Base-by-base conservation (phyloP, 2,329 filamentous ascomycete species). In the Stagonosporopsis rhizophila region DNA sequence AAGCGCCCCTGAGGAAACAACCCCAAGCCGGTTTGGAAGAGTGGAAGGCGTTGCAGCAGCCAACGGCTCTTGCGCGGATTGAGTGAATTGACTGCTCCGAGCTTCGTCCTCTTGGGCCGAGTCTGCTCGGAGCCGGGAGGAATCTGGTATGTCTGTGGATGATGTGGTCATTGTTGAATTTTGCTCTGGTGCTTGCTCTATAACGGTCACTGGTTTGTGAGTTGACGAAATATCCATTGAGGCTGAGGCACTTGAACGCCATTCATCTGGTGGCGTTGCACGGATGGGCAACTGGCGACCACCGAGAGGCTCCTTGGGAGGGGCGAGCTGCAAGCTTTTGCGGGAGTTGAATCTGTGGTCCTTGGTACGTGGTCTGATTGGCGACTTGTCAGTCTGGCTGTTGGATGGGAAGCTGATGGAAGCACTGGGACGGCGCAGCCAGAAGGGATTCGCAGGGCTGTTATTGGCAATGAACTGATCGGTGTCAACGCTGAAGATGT, bases 181-280 rank as follows among this genome's bases (percentile, higher is more conserved):
- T 25, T 34, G 27, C 12, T 22, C 37, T 14, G 23, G 7, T 22
- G 23, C 15, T 3, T 47, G 41, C 11, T 22, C 19, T 22, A 20
- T 22, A 1, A 17, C 15, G 20, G 46, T 20, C 9, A 27, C 40
- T 28, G 42, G 46, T 2, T 45, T 52, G 4, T 14, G 37, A 17
- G 59, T 49, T 5, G 65, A 69, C 4, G 67, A 66, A 11, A 70
- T 63, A 17, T 59, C 40, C 67, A 69, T 70, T 2, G 69, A 59
- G 8, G 63, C 66, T 6, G 69, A 69, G 4, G 61, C 66, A 20
- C 64, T 69, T 2, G 68, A 70, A 19, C 39, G 54, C 45, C 57
- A 60, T 19, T 52, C 38, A 7, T 63, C 60, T 28, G 45, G 53
- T 11, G 44, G 44, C 3, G 19, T 27, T 28, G 32, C 44, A 25